Percentiles rank a stretch among this genome's conserved stretches.
Conservation (phyloP, 495 filamentous ascomycete genomes). For the Neurospora hispaniola region DNA sequence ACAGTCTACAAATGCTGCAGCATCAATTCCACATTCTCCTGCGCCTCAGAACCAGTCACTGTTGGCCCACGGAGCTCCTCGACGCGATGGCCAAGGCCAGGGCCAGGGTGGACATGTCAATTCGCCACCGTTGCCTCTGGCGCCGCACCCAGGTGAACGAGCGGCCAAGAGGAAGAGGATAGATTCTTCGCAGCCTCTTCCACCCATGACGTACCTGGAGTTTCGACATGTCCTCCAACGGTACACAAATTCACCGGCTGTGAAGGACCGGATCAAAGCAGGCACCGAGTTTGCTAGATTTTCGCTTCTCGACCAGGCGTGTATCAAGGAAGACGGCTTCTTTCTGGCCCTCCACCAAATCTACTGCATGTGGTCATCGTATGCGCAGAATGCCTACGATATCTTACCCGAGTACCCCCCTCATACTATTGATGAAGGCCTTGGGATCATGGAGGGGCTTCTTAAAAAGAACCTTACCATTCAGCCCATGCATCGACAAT, state of each 20-base stretch:
- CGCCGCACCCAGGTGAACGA: neutral
- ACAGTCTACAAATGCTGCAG: neutral
- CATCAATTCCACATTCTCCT: neutral
- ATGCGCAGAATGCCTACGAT: slow-evolving; percentile 1
- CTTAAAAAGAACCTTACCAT: slow-evolving; percentile 33
- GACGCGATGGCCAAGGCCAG: neutral
- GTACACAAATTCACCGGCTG: neutral
- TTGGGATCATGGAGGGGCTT: slow-evolving; percentile 26
- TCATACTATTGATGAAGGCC: slow-evolving; percentile 21
- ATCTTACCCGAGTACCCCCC: neutral
- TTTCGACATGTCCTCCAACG: neutral
- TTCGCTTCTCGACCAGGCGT: slow-evolving; percentile 47
- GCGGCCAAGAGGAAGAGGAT: neutral
- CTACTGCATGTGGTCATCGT: slow-evolving; percentile 43
- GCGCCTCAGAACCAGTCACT: neutral
- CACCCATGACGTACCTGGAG: neutral
- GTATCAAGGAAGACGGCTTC: slow-evolving; percentile 42
- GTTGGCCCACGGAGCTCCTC: neutral
- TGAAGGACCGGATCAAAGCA: neutral
- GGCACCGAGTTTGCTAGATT: slow-evolving; percentile 42
- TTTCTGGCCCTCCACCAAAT: slow-evolving; percentile 61
- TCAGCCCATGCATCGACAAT: slow-evolving; percentile 28
- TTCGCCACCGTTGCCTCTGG: neutral
- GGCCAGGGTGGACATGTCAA: neutral
- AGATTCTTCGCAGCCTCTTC: neutral